phyloP scores from a whole-genome alignment of 768 basidiomycete genomes.

The Pleurotus giganteus region DNA sequence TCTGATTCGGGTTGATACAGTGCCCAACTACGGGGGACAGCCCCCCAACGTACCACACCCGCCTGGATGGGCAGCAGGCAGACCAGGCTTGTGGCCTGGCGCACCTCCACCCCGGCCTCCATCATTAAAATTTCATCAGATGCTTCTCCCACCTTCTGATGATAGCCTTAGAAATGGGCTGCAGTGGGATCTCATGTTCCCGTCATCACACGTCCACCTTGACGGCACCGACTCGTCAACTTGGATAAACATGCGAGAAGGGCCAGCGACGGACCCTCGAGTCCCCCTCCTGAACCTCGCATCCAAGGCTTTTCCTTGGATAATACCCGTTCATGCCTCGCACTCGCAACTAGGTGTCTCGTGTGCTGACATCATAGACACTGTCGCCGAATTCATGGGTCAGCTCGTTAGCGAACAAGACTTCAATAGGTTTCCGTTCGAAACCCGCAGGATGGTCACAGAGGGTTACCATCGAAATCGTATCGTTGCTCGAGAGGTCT shows the following conservation, averaged over 20 bases:
- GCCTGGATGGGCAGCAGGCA: too few relatives aligned
- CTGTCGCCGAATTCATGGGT: conserved; percentile 48
- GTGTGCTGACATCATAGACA: conserved; percentile 64
- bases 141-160: not conserved
- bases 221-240: conserved; percentile 20
- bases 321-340: conserved; percentile 44
- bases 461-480: conserved; percentile 65
- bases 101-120: too few relatives aligned
- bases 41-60: too few relatives aligned
- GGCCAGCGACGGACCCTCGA: conserved; percentile 67
- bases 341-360: conserved; percentile 52
- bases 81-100: too few relatives aligned
- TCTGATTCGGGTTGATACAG: not conserved
- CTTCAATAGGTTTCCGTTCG: conserved; percentile 37
- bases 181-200: not conserved
- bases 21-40: too few relatives aligned
- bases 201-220: not conserved
- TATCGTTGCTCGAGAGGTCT: conserved; percentile 56
- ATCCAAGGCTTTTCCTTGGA: conserved; percentile 54
- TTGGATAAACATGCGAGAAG: conserved; percentile 63
- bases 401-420: conserved; percentile 50
- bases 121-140: not conserved
- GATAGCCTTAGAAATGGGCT: not conserved
- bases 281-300: conserved; percentile 49
- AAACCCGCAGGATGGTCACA: conserved; percentile 39